A percentile compares a stretch with the other conserved stretches of the same genome.
Evolutionary conservation across 352 stramenopile genomes (phyloP).

Genomic region (Globisporangium cystogenes): DNA sequence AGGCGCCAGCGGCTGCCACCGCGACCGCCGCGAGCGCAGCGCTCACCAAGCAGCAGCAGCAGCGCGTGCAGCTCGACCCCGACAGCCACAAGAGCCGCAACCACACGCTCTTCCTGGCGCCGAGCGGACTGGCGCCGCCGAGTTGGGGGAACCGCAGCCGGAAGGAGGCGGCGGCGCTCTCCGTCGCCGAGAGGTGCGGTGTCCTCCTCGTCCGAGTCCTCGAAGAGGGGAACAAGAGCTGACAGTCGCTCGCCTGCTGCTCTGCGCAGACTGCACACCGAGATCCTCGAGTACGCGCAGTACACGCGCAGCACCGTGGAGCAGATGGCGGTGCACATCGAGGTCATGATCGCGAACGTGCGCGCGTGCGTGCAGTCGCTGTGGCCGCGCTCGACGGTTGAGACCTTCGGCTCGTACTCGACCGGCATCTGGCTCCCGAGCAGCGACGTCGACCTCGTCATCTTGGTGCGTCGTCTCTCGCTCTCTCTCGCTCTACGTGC

Average conservation of each 20-base stretch:
- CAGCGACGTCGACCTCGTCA: slow-evolving; percentile 84
- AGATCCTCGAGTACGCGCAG: slow-evolving; percentile 75
- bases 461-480: slow-evolving; percentile 30
- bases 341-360: slow-evolving; percentile 80
- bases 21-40: not conserved
- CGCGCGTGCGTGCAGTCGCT: slow-evolving; percentile 53
- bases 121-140: slow-evolving; percentile 13
- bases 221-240: too few relatives aligned
- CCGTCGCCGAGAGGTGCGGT: slow-evolving; percentile 25
- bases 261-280: slow-evolving; percentile 56
- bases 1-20: slow-evolving; percentile 1
- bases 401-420: slow-evolving; percentile 83
- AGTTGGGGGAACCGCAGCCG: slow-evolving; percentile 27
- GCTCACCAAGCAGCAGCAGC: slow-evolving; percentile 5
- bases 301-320: slow-evolving; percentile 70
- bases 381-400: slow-evolving; percentile 70
- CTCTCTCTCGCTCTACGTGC: not conserved
- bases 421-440: slow-evolving; percentile 85
- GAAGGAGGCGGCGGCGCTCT: slow-evolving; percentile 11
- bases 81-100: slow-evolving; percentile 73
- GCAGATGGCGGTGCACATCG: slow-evolving; percentile 75
- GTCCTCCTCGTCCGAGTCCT: too few relatives aligned
- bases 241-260: too few relatives aligned
- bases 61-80: slow-evolving; percentile 19
- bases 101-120: slow-evolving; percentile 57